Conservation (phyloP, 306 rosid genomes). For the Quercus mongolica region DNA sequence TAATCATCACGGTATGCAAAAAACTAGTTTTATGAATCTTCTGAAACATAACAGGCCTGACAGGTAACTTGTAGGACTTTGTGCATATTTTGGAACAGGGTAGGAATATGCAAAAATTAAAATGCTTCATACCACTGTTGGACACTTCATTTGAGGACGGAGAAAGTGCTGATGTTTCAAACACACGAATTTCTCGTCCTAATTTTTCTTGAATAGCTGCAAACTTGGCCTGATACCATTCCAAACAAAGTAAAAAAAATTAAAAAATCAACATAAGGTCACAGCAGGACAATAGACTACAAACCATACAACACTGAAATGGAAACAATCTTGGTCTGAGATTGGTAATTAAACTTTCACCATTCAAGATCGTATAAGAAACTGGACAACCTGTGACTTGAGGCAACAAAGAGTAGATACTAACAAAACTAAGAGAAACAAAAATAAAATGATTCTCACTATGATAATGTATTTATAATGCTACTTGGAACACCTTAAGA, state of each 20-base stretch:
- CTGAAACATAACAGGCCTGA: not conserved
- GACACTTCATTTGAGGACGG: constrained; percentile 36
- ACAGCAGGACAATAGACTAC: constrained; percentile 8
- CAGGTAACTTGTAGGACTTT: not conserved
- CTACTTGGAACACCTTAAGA: too few relatives aligned
- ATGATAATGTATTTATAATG: too few relatives aligned
- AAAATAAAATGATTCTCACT: not conserved
- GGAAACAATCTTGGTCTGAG: not conserved
- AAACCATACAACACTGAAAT: constrained; percentile 3
- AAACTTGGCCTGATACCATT: constrained; percentile 46
- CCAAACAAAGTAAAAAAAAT: not conserved
- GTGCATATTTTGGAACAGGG: not conserved
- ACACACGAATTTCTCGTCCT: constrained; percentile 74
- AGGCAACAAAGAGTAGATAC: not conserved
- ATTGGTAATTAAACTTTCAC: not conserved
- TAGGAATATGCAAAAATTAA: not conserved
- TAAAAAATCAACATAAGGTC: not conserved
- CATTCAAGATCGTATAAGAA: not conserved
- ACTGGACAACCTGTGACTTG: not conserved
- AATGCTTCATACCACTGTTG: constrained; percentile 35
- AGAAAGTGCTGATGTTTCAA: constrained; percentile 56
- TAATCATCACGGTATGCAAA: not conserved
- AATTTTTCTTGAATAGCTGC: constrained; percentile 52
- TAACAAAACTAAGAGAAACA: not conserved
- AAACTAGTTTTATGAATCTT: not conserved